Conservation (phyloP, 2,329 filamentous ascomycete genomes). For the Colletotrichum karsti region DNA sequence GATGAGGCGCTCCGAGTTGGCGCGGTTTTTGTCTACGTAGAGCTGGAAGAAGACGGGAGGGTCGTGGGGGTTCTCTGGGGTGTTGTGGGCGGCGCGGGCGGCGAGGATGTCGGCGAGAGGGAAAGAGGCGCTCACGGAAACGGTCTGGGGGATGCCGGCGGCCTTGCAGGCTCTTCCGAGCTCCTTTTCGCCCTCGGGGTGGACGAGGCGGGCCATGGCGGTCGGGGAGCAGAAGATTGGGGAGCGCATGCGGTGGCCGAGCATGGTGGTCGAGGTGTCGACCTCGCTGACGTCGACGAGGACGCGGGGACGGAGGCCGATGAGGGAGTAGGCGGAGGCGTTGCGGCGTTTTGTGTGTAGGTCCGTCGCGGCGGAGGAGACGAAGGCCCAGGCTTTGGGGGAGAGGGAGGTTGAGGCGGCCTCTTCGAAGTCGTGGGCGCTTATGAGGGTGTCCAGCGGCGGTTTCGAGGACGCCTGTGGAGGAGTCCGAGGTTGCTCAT, state of each 20-base stretch:
- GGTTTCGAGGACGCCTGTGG: constrained; percentile 43
- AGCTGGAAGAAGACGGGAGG: constrained; percentile 64
- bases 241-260: constrained; percentile 59
- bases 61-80: constrained; percentile 33
- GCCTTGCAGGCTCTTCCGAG: constrained; percentile 28
- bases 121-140: constrained; percentile 70
- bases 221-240: constrained; percentile 73
- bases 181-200: constrained; percentile 66
- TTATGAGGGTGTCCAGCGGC: constrained; percentile 63
- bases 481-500: background rate
- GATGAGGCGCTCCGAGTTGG: constrained; percentile 59
- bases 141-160: constrained; percentile 64
- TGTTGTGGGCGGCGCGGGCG: constrained; percentile 4
- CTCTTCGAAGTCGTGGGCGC: constrained; percentile 66
- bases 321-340: constrained; percentile 59
- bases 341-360: constrained; percentile 66
- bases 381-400: constrained; percentile 75
- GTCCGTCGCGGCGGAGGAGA: constrained; percentile 72
- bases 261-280: constrained; percentile 59
- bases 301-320: constrained; percentile 67
- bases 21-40: constrained; percentile 66
- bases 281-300: constrained; percentile 64
- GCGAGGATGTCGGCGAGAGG: constrained; percentile 59
- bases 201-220: constrained; percentile 70
- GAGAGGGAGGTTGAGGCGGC: constrained; percentile 63